A percentile compares a stretch with the other conserved stretches of the same genome.
phyloP scores from a whole-genome alignment of 148 eudicot species.

The Dysphania ambrosioides region DNA sequence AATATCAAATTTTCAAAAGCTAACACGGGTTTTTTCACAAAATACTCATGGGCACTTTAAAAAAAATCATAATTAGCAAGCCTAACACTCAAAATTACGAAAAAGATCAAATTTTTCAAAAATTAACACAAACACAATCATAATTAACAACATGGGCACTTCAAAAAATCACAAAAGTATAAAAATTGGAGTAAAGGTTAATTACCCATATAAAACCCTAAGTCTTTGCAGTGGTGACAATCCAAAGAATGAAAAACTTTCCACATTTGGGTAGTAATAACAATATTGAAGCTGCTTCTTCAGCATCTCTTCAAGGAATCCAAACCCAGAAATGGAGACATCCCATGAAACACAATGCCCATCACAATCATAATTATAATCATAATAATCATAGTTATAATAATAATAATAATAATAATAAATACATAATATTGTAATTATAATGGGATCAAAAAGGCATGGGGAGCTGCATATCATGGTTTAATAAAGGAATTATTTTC shows the following conservation, averaged over 20 bases:
- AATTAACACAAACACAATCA: neutral
- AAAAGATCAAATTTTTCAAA: neutral
- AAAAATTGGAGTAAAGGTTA: neutral
- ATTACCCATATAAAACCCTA: slow-evolving; percentile 31
- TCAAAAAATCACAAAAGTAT: neutral
- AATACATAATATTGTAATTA: slow-evolving; percentile 15
- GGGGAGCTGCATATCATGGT: slow-evolving; percentile 17
- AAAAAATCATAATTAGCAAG: too few relatives aligned
- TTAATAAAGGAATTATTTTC: slow-evolving; percentile 5
- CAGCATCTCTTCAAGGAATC: slow-evolving; percentile 22
- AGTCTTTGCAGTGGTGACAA: slow-evolving; percentile 15
- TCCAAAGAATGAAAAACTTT: slow-evolving; percentile 10
- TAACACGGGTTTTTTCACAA: too few relatives aligned
- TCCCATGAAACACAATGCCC: slow-evolving; percentile 27
- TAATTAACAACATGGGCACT: slow-evolving; percentile 17
- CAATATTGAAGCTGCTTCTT: slow-evolving; percentile 1
- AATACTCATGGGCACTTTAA: too few relatives aligned
- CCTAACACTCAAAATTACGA: neutral
- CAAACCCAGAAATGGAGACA: slow-evolving; percentile 22
- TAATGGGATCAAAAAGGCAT: slow-evolving; percentile 13
- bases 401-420: slow-evolving; percentile 17
- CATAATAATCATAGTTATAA: slow-evolving; percentile 7
- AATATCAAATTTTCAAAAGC: neutral
- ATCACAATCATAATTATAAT: slow-evolving; percentile 17
- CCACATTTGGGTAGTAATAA: slow-evolving; percentile 15